Evolutionary conservation across 352 stramenopile species (phyloP).

Genomic region (Pythium phragmitis): DNA sequence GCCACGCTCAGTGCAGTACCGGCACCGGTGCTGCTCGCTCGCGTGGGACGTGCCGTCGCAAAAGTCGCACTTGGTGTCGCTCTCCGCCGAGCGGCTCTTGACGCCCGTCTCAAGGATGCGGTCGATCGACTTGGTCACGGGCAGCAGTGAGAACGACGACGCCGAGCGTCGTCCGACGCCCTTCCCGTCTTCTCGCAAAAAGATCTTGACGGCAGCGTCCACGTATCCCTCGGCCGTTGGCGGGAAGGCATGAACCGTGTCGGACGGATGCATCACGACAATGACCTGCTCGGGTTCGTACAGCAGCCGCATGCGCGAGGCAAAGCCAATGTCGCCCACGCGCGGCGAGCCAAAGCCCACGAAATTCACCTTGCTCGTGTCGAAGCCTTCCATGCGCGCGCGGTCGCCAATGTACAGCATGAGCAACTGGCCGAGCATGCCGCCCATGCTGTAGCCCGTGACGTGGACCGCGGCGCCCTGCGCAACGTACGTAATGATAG

Average conservation of each 20-base stretch:
- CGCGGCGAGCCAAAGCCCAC: constrained; percentile 83
- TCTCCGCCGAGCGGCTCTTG: constrained; percentile 40
- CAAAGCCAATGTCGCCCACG: constrained; percentile 78
- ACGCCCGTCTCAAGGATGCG: constrained; percentile 68
- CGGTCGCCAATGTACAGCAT: constrained; percentile 78
- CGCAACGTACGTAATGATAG: constrained; percentile 73
- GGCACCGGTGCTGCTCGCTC: constrained; percentile 73
- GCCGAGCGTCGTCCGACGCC: constrained; percentile 64
- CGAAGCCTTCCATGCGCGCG: constrained; percentile 68
- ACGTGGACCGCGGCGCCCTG: constrained; percentile 73
- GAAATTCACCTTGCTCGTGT: constrained; percentile 81
- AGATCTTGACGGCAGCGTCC: constrained; percentile 83
- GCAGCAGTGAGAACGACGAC: constrained; percentile 74
- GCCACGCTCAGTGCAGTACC: constrained; percentile 79
- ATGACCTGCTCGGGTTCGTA: constrained; percentile 79
- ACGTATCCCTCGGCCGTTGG: constrained; percentile 79
- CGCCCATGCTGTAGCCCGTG: constrained; percentile 86
- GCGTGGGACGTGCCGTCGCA: constrained; percentile 63
- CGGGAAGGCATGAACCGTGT: constrained; percentile 81
- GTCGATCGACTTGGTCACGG: constrained; percentile 74
- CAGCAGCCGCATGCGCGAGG: constrained; percentile 63
- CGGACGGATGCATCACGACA: constrained; percentile 84
- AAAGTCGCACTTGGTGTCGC: constrained; percentile 48
- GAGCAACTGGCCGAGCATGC: constrained; percentile 77
- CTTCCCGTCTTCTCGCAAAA: constrained; percentile 67